Conservation (phyloP, 331 rosid species). For the Rosa hybrid region DNA sequence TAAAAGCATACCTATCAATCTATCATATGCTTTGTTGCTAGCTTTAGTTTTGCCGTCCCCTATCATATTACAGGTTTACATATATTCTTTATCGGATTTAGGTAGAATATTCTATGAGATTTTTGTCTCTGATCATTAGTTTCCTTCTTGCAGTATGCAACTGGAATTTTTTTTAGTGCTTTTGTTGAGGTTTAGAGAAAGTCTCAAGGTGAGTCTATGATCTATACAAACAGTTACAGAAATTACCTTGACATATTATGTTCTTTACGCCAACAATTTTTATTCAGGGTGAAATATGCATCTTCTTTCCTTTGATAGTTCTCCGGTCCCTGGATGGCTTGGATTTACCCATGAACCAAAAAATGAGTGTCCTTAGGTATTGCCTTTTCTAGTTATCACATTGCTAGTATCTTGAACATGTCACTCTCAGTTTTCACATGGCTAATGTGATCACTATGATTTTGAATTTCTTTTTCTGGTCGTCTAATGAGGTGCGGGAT, state of each 20-base stretch:
- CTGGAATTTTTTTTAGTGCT: conserved; percentile 88
- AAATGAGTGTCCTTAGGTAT: conserved; percentile 87
- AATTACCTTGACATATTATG: conserved; percentile 25
- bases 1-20: conserved; percentile 88
- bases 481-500: conserved; percentile 30
- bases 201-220: conserved; percentile 76
- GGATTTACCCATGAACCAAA: conserved; percentile 46
- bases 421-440: conserved; percentile 3
- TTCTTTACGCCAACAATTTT: conserved; percentile 28
- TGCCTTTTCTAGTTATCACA: conserved; percentile 35
- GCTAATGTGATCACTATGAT: conserved; percentile 17
- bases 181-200: conserved; percentile 90
- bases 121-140: conserved; percentile 22
- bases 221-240: conserved; percentile 30
- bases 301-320: conserved; percentile 91
- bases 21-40: conserved; percentile 68
- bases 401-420: conserved; percentile 13
- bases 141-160: conserved; percentile 78
- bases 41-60: conserved; percentile 40
- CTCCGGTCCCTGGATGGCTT: too few relatives aligned
- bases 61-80: too few relatives aligned
- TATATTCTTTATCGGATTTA: too few relatives aligned
- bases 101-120: too few relatives aligned
- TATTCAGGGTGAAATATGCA: conserved; percentile 87
- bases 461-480: conserved; percentile 29